Base-by-base conservation (phyloP, 1,284 basidiomycete species). In the Wallemia mellicola region DNA sequence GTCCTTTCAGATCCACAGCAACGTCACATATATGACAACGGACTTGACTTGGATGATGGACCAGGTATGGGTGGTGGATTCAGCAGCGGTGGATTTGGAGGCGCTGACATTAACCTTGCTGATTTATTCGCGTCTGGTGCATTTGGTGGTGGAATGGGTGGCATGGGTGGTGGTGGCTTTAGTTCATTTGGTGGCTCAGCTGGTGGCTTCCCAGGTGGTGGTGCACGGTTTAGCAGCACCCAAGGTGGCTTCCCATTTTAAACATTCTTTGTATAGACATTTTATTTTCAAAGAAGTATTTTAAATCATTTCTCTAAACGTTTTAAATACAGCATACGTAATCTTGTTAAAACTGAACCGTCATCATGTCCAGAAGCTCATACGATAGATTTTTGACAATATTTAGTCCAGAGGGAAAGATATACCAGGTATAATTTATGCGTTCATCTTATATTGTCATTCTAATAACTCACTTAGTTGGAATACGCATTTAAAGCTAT, bases 401-500 rank as follows among this genome's bases (percentile, higher is more conserved):
- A 64, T 73, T 73, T 67, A 71, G 71, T 7, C 73, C 74, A 11
- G 74, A 73, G 65, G 71, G 71, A 61, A 62, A 69, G 60, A 67
- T 58, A 55, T 22, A 38, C 58, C 57, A 48, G 54, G 38, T 26
- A 24, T 33, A 61, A 28, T 38, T 57, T 57, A 56, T 54, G 57
- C 48, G 57, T 62, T 70, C 69, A 57, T 24, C 54, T 54, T 25
- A 14, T 33, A 14, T 55, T 11, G 55, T 22, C 27, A 24, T 32
- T 30, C 54, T 32, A 66, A 59, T 64, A 62, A 11, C 62, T 65
- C 11, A 95, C 94, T 70, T 91, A 95, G 88, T 88, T 96, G 70
- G 89, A 95, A 73, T 98, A 98, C 77, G 94, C 94, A 24, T 98
- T 98, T 81, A 99, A 98, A 72, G 94, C 94, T 58, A 96, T 98